Conservation (phyloP, 352 stramenopile genomes). For the Pythium utonaiense region DNA sequence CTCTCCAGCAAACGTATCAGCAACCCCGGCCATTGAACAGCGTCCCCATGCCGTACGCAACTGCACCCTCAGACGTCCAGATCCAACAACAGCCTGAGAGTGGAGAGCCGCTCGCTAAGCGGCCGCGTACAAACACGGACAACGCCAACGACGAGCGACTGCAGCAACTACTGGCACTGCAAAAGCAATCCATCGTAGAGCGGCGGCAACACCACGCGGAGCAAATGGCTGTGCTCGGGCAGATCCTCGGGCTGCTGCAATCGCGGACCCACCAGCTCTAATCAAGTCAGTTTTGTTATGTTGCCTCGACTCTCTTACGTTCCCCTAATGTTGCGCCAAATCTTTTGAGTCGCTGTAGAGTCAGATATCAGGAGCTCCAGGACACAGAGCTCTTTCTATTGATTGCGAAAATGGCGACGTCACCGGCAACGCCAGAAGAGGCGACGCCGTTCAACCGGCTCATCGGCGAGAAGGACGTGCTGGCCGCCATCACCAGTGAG, state of each 20-base stretch:
- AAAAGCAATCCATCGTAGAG: slow-evolving; percentile 42
- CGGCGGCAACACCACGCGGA: slow-evolving; percentile 49
- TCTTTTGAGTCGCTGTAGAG: background rate
- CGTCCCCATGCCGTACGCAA: background rate
- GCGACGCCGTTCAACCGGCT: slow-evolving; percentile 33
- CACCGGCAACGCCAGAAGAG: slow-evolving; percentile 18
- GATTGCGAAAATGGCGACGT: background rate
- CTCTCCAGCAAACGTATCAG: slow-evolving; percentile 1
- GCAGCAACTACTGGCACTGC: slow-evolving; percentile 32
- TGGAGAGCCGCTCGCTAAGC: slow-evolving; percentile 7
- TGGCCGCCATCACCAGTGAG: slow-evolving; percentile 71
- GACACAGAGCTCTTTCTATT: too few relatives aligned
- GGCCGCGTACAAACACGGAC: background rate
- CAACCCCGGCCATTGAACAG: background rate
- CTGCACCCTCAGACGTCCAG: background rate
- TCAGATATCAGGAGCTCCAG: background rate
- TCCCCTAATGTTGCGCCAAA: background rate
- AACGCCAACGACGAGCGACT: slow-evolving; percentile 7
- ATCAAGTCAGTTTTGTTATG: background rate
- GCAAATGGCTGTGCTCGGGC: slow-evolving; percentile 46
- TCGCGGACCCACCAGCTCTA: slow-evolving; percentile 8
- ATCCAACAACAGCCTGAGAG: background rate
- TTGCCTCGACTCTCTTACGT: background rate
- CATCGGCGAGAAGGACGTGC: slow-evolving; percentile 71
- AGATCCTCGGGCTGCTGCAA: slow-evolving; percentile 35